phyloP scores from a whole-genome alignment of 2,329 filamentous ascomycete genomes.

The Penicillium paneum region DNA sequence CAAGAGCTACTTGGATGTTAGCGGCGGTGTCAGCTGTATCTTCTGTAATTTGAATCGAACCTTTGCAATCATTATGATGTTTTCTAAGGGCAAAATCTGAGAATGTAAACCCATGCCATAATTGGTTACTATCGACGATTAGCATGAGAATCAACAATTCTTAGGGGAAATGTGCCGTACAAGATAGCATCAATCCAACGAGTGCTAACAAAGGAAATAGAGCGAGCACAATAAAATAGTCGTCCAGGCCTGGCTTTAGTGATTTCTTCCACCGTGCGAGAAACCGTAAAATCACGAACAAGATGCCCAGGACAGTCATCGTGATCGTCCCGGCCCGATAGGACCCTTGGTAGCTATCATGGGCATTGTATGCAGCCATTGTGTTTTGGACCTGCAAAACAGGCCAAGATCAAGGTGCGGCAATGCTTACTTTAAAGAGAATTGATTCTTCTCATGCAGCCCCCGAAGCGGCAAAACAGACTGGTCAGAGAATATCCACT shows the following conservation, averaged over 20 bases:
- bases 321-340: constrained; percentile 8
- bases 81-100: not conserved
- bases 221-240: constrained; percentile 11
- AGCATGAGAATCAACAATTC: not conserved
- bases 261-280: constrained; percentile 9
- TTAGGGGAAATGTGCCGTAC: not conserved
- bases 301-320: constrained; percentile 10
- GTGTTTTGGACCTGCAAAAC: not conserved
- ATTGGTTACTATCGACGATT: constrained; percentile 9
- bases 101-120: constrained; percentile 14
- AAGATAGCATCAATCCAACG: constrained; percentile 3
- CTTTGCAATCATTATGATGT: constrained; percentile 11
- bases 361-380: not conserved
- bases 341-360: not conserved
- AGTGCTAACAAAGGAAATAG: constrained; percentile 3
- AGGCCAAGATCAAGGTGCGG: not conserved
- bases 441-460: not conserved
- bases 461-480: not conserved
- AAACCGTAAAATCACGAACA: constrained; percentile 13
- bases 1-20: constrained; percentile 36
- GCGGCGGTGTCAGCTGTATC: not conserved
- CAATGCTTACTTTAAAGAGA: not conserved
- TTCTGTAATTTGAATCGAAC: not conserved
- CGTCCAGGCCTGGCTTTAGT: not conserved
- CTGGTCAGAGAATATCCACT: not conserved